Base-by-base conservation (phyloP, 2,329 filamentous ascomycete species). In the Verticillium klebahnii region DNA sequence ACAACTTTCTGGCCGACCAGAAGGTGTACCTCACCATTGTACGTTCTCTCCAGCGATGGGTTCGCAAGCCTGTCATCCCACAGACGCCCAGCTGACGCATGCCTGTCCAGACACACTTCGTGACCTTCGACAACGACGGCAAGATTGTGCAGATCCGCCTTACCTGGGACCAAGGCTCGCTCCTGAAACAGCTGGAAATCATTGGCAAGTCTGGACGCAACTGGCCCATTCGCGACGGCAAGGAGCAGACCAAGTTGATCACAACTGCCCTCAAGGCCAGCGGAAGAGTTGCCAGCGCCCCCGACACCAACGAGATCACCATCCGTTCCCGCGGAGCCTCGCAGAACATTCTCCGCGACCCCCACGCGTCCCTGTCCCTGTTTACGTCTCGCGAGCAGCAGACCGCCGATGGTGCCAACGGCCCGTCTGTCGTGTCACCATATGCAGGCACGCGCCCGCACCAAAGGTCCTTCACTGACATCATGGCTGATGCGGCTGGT, bases 91-190 rank as follows among this genome's bases (percentile, higher is more conserved):
- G 59, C 64, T 66, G 57, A 66, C 61, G 25, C 9, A 14, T 19
- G 12, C 11, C 11, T 34, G 52, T 36, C 19, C 74, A 95, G 92
- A 85, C 89, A 69, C 95, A 99, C 79, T 88, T 98, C 66, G 93
- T 99, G 67, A 85, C 87, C 62, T 97, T 97, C 76, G 85, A 96
- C 74, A 73, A 76, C 67, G 77, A 89, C 56, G 85, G 87, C 73
- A 93, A 92, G 78, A 97, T 99, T 72, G 75, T 84, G 63, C 92
- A 95, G 74, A 91, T 98, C 66, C 91, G 94, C 68, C 86, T 94
- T 68, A 92, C 90, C 74, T 99, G 95, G 95, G 95, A 99, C 74
- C 95, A 99, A 76, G 93, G 89, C 64, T 90, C 92, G 60, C 85
- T 99, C 50, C 85, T 99, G 67, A 98, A 95, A 79, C 90, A 96